Evolutionary conservation across 805 yeast genomes (phyloP).

Genomic region (Yamadazyma philogaea): DNA sequence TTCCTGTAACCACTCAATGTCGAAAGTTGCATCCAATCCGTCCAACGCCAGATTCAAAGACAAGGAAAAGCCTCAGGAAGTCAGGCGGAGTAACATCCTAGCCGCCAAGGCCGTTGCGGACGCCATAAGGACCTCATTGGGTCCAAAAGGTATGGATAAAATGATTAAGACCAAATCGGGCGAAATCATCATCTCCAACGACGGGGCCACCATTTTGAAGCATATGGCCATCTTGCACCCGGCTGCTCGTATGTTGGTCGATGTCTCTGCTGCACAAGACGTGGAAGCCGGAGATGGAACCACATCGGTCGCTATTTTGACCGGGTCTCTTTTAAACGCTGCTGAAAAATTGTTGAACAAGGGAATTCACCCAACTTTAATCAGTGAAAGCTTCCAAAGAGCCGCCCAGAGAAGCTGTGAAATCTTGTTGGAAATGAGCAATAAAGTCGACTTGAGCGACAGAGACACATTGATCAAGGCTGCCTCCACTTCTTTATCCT

Average conservation of each 20-base stretch:
- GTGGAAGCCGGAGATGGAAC: conserved; percentile 99
- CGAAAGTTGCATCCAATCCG: conserved; percentile 32
- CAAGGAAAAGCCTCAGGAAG: conserved; percentile 94
- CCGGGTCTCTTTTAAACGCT: conserved; percentile 93
- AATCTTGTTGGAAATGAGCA: conserved; percentile 80
- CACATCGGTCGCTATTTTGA: conserved; percentile 91
- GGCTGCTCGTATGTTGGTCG: conserved; percentile 96
- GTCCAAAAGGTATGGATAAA: conserved; percentile 99
- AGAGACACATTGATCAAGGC: conserved; percentile 84
- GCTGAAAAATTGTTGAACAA: conserved; percentile 86
- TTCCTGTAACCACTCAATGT: conserved; percentile 1
- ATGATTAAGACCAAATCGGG: conserved; percentile 95
- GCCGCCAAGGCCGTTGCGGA: conserved; percentile 96
- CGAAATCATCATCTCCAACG: conserved; percentile 91
- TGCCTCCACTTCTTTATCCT: conserved; percentile 88
- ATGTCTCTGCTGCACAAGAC: conserved; percentile 96
- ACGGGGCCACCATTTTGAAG: conserved; percentile 93
- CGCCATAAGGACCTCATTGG: conserved; percentile 91
- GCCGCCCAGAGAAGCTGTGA: conserved; percentile 84
- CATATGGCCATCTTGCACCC: conserved; percentile 99
- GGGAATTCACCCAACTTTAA: conserved; percentile 93
- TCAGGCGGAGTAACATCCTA: conserved; percentile 79
- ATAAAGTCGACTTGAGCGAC: conserved; percentile 73
- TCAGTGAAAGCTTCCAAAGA: conserved; percentile 88
- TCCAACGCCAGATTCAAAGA: conserved; percentile 88